Conservation (phyloP, 257 asterid species). For the Oldenlandia corymbosa region DNA sequence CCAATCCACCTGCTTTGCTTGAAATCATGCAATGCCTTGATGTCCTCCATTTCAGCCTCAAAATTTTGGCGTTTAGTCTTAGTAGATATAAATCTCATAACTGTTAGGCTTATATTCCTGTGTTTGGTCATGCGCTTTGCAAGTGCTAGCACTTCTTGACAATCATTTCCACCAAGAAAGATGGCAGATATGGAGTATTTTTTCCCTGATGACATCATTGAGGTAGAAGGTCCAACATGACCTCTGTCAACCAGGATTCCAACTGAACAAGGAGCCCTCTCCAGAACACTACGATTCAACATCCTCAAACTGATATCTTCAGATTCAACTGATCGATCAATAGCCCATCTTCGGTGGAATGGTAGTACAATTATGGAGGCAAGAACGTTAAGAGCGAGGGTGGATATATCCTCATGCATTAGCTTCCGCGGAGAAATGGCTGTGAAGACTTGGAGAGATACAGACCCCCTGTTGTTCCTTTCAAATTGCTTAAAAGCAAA, state of each 20-base stretch:
- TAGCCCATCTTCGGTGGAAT: constrained; percentile 24
- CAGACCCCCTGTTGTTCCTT: constrained; percentile 20
- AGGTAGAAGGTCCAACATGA: constrained; percentile 6
- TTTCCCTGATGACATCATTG: not conserved
- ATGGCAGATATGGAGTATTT: constrained; percentile 9
- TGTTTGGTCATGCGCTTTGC: constrained; percentile 23
- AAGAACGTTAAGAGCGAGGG: constrained; percentile 22
- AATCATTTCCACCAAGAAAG: constrained; percentile 26
- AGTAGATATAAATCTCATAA: constrained; percentile 2
- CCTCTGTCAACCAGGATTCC: constrained; percentile 26
- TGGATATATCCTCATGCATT: constrained; percentile 31
- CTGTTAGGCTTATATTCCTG: constrained; percentile 7
- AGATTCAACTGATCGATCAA: constrained; percentile 21
- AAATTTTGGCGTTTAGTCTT: not conserved
- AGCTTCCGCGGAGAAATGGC: constrained; percentile 25
- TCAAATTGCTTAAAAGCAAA: constrained; percentile 21
- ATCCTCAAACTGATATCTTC: constrained; percentile 23
- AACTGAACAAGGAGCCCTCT: constrained; percentile 25
- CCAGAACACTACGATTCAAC: constrained; percentile 18
- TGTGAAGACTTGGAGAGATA: constrained; percentile 17
- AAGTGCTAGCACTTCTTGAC: constrained; percentile 16
- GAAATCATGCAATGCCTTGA: constrained; percentile 12
- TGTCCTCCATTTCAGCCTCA: constrained; percentile 13
- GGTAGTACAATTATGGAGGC: constrained; percentile 23
- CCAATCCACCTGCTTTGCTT: constrained; percentile 18